Base-by-base conservation (phyloP, 2,329 filamentous ascomycete genomes). In the Xylariaceae sp. region DNA sequence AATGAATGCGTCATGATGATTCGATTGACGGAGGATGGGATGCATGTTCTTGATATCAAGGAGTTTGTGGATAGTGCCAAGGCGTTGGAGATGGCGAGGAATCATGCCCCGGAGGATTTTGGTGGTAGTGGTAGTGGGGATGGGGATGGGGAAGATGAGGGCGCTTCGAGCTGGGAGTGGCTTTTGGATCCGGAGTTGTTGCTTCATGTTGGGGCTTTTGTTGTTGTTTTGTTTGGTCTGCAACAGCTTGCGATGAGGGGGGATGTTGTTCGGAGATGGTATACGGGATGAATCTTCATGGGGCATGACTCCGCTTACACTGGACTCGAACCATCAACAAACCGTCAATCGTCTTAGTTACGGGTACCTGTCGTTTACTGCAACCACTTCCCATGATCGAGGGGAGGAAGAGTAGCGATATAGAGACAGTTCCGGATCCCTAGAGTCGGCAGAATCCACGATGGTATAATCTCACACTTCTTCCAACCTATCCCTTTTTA, bases 51-150 rank as follows among this genome's bases (percentile, higher is more conserved):
- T 12, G 61, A 63, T 30, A 61, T 71, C 46, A 53, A 56, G 30
- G 70, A 77, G 66, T 76, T 76, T 62, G 71, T 76, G 50, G 69
- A 76, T 55, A 74, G 71, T 62, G 63, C 61, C 12, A 72, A 73
- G 62, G 67, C 74, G 55, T 58, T 65, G 43, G 69, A 72, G 56
- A 70, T 71, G 69, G 61, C 58, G 27, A 53, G 67, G 46, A 66
- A 53, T 29, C 64, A 70, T 50, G 63, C 65, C 1, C 67, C 68
- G 11, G 60, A 64, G n/a, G 53, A 61, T 40, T 70, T 72, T 57
- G 64, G 49, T 26, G 53, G 40, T 35, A 34, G 55, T 9, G 45
- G 39, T 26, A 34, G 47, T 5, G 39, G 49, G 3, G 9, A 5
- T 8, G 35, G 11, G 19, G n/a, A 39, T 11, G 12, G 3, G 1